Evolutionary conservation across 2,329 filamentous ascomycete genomes (phyloP).

Genomic region (Botrytis fragariae): DNA sequence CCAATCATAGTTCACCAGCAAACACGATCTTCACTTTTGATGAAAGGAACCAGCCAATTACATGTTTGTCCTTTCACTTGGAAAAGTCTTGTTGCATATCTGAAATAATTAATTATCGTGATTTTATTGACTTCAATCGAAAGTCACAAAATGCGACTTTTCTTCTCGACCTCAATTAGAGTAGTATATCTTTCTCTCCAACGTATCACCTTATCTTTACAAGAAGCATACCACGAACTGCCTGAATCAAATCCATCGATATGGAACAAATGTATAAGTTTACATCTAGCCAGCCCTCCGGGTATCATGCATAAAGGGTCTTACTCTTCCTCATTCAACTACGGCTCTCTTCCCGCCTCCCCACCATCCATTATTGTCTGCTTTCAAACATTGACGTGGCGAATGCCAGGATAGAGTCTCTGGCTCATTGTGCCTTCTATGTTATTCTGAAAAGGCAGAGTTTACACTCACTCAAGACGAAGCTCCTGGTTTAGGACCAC

Average conservation of each 20-base stretch:
- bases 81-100: conserved; percentile 10
- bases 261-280: conserved; percentile 22
- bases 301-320: conserved; percentile 21
- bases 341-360: not conserved
- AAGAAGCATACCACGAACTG: not conserved
- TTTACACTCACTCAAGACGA: conserved; percentile 22
- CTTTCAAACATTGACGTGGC: conserved; percentile 1
- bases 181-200: not conserved
- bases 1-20: conserved; percentile 1
- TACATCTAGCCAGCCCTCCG: conserved; percentile 20
- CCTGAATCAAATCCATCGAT: conserved; percentile 17
- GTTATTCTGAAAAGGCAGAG: not conserved
- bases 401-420: conserved; percentile 9
- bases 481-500: conserved; percentile 35
- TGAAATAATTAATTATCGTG: conserved; percentile 7
- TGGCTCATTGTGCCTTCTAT: not conserved
- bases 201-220: conserved; percentile 8
- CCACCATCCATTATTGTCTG: not conserved
- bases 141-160: not conserved
- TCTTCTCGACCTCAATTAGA: not conserved
- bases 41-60: conserved; percentile 3
- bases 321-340: not conserved
- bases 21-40: conserved; percentile 1
- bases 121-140: not conserved
- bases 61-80: not conserved